phyloP scores from a whole-genome alignment of 805 yeast species.

The Myxozyma nipponensis region DNA sequence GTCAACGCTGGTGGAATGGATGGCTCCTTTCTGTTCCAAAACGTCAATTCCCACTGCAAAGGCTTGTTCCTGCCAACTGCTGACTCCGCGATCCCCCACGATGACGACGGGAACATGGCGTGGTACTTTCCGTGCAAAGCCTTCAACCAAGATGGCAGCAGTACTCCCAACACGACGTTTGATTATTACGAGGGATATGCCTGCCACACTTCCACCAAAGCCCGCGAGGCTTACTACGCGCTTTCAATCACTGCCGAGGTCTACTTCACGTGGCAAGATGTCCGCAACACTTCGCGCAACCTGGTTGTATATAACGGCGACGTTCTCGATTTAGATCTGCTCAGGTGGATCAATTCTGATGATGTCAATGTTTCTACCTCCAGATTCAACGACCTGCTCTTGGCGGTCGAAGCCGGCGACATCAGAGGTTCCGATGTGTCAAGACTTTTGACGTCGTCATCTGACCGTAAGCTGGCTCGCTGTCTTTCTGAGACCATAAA shows the following conservation, averaged over 20 bases:
- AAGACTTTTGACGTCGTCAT: slow-evolving; percentile 58
- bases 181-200: slow-evolving; percentile 79
- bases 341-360: slow-evolving; percentile 68
- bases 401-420: slow-evolving; percentile 50
- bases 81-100: slow-evolving; percentile 66
- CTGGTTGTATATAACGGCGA: slow-evolving; percentile 85
- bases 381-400: slow-evolving; percentile 46
- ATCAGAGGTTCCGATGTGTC: slow-evolving; percentile 81
- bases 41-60: slow-evolving; percentile 87
- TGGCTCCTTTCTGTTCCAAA: slow-evolving; percentile 80
- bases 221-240: slow-evolving; percentile 64
- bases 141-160: slow-evolving; percentile 64
- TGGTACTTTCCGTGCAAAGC: slow-evolving; percentile 96
- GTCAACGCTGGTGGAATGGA: slow-evolving; percentile 83
- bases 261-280: slow-evolving; percentile 86
- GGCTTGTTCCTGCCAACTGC: slow-evolving; percentile 67
- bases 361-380: slow-evolving; percentile 69
- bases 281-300: slow-evolving; percentile 63
- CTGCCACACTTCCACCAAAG: slow-evolving; percentile 73
- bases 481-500: slow-evolving; percentile 82
- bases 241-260: slow-evolving; percentile 66
- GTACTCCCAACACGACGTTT: slow-evolving; percentile 57
- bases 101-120: slow-evolving; percentile 60
- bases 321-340: slow-evolving; percentile 74
- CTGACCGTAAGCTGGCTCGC: slow-evolving; percentile 67